phyloP scores from a whole-genome alignment of 352 stramenopile genomes.

The Pythium insidiosum region DNA sequence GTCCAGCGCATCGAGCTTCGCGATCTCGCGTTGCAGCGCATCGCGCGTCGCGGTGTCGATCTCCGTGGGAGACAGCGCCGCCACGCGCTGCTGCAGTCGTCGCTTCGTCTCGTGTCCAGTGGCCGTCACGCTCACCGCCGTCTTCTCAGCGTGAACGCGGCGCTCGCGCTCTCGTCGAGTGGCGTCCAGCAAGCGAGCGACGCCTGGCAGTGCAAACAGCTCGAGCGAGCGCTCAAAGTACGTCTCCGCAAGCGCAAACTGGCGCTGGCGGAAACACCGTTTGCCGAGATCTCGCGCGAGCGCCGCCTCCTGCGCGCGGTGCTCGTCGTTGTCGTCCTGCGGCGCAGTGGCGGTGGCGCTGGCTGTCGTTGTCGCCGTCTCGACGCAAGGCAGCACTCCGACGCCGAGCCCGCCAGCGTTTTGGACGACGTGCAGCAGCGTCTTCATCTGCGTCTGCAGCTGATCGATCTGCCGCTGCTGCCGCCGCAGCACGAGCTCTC shows the following conservation, averaged over 20 bases:
- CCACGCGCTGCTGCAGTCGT: slow-evolving; percentile 17
- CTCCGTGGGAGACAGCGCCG: slow-evolving; percentile 10
- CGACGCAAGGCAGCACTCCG: not conserved
- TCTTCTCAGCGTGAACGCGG: no score
- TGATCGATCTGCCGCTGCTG: slow-evolving; percentile 40
- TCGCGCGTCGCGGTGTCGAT: slow-evolving; percentile 19
- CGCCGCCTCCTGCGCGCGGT: slow-evolving; percentile 45
- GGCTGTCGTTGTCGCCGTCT: not conserved
- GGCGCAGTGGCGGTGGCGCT: not conserved
- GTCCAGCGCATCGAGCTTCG: slow-evolving; percentile 26
- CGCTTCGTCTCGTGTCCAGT: slow-evolving; percentile 5
- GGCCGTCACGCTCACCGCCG: not conserved
- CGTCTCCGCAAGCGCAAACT: slow-evolving; percentile 33
- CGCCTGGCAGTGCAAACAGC: slow-evolving; percentile 44
- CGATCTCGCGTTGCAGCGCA: slow-evolving; percentile 37
- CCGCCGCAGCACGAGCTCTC: slow-evolving; percentile 1
- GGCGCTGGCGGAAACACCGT: slow-evolving; percentile 36
- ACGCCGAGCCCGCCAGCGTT: not conserved
- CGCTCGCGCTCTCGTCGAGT: slow-evolving; percentile 9
- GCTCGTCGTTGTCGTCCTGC: slow-evolving; percentile 17
- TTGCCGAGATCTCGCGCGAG: slow-evolving; percentile 55
- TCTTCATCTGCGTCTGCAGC: slow-evolving; percentile 50
- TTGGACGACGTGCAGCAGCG: slow-evolving; percentile 33
- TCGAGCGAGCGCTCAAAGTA: slow-evolving; percentile 59
- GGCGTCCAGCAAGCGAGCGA: slow-evolving; percentile 28